phyloP scores from a whole-genome alignment of 2,329 filamentous ascomycete genomes.

The Diaporthe eres region DNA sequence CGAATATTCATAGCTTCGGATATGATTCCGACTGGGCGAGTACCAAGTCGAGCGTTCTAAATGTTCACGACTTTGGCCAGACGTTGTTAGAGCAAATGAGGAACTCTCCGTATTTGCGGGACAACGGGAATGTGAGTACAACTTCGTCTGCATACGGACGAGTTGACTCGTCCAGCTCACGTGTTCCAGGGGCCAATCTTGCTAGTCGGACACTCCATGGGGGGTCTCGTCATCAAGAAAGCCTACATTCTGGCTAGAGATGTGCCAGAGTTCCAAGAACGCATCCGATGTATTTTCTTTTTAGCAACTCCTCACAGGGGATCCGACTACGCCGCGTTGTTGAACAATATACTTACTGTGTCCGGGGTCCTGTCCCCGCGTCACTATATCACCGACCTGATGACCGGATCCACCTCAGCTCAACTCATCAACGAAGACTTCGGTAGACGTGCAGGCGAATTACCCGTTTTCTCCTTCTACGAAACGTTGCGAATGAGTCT shows the following conservation, averaged over 20 bases:
- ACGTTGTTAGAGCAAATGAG: conserved; percentile 49
- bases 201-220: conserved; percentile 50
- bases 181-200: conserved; percentile 46
- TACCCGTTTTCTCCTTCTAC: conserved; percentile 53
- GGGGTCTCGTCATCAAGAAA: conserved; percentile 53
- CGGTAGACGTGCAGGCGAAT: conserved; percentile 44
- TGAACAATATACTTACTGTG: conserved; percentile 47
- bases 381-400: conserved; percentile 48
- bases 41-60: conserved; percentile 43
- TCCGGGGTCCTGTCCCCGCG: conserved; percentile 43
- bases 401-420: conserved; percentile 44
- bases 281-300: conserved; percentile 51
- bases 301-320: conserved; percentile 54
- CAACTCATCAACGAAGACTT: conserved; percentile 53
- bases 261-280: conserved; percentile 40
- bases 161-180: not conserved
- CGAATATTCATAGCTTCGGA: conserved; percentile 50
- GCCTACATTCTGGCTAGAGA: conserved; percentile 46
- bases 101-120: conserved; percentile 44
- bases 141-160: not conserved
- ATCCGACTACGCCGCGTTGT: conserved; percentile 47
- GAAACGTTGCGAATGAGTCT: conserved; percentile 50
- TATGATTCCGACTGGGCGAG: conserved; percentile 50
- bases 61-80: conserved; percentile 51
- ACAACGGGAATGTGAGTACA: conserved; percentile 16